phyloP scores from a whole-genome alignment of 1,284 basidiomycete species.

The Tilletia setariae region DNA sequence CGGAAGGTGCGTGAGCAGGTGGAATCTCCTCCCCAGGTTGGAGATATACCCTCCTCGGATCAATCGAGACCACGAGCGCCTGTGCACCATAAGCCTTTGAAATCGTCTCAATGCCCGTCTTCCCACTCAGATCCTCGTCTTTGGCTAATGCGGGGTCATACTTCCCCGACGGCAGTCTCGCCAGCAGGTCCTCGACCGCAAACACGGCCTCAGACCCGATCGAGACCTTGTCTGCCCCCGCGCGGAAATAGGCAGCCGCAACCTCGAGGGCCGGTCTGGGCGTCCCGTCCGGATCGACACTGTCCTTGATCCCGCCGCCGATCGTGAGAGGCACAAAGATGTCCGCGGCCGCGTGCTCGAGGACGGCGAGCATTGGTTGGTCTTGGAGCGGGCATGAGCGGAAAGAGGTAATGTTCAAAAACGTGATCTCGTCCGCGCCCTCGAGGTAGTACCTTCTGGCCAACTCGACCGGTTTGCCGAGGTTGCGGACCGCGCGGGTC shows the following conservation, averaged over 20 bases:
- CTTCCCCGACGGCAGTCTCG: conserved; percentile 51
- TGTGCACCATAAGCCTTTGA: conserved; percentile 87
- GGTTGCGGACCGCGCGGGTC: conserved; percentile 78
- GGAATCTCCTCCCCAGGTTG: conserved; percentile 59
- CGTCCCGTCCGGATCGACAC: conserved; percentile 91
- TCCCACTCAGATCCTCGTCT: conserved; percentile 46
- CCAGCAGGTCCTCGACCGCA: conserved; percentile 76
- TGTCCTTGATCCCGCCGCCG: conserved; percentile 96
- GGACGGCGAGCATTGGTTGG: conserved; percentile 96
- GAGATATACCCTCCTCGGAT: conserved; percentile 86
- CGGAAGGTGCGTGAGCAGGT: conserved; percentile 55
- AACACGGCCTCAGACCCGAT: conserved; percentile 93
- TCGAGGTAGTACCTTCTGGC: conserved; percentile 79
- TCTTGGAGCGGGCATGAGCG: conserved; percentile 89
- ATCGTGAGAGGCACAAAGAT: conserved; percentile 98
- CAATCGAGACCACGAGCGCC: conserved; percentile 95
- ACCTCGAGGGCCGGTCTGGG: conserved; percentile 82
- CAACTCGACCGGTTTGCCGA: conserved; percentile 94
- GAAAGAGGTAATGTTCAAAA: conserved; percentile 99
- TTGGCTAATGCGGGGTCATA: conserved; percentile 33
- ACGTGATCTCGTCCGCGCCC: conserved; percentile 93
- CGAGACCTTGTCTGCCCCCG: conserved; percentile 93
- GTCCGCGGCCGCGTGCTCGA: conserved; percentile 80
- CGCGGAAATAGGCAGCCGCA: conserved; percentile 91
- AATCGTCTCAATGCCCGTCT: conserved; percentile 88